Evolutionary conservation across 768 basidiomycete species (phyloP).

Genomic region (Melanogaster broomeanus): DNA sequence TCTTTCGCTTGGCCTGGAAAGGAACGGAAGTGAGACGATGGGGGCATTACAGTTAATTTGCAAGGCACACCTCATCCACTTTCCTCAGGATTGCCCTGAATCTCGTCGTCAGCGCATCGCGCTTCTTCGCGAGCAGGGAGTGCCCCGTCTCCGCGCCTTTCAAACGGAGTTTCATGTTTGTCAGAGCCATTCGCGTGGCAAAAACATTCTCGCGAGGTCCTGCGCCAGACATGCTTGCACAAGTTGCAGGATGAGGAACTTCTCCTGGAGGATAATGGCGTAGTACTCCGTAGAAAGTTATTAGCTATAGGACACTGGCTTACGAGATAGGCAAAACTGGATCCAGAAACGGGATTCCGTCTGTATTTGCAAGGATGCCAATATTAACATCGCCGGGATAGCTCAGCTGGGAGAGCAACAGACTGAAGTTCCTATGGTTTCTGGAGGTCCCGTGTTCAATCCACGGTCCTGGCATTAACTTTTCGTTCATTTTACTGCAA

Average conservation of each 20-base stretch:
- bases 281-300: neutral
- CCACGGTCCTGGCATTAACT: slow-evolving; percentile 68
- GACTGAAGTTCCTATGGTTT: slow-evolving; percentile 58
- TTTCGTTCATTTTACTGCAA: neutral
- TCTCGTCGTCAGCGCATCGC: slow-evolving; percentile 92
- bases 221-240: slow-evolving; percentile 76
- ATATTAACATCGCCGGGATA: slow-evolving; percentile 46
- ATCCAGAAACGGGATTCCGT: no score
- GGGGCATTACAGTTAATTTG: neutral
- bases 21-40: slow-evolving; percentile 20
- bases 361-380: rapidly evolving
- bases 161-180: slow-evolving; percentile 85
- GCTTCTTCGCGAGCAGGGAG: slow-evolving; percentile 94
- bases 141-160: slow-evolving; percentile 96
- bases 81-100: slow-evolving; percentile 94
- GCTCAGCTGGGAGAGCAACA: slow-evolving; percentile 79
- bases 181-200: slow-evolving; percentile 96
- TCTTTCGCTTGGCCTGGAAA: slow-evolving; percentile 92
- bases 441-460: slow-evolving; percentile 81
- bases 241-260: slow-evolving; percentile 14
- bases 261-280: neutral
- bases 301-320: neutral
- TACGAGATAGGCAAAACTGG: no score
- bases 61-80: slow-evolving; percentile 88
- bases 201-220: slow-evolving; percentile 93